phyloP scores from a whole-genome alignment of 768 basidiomycete species.

The Hirschioporus abietinus region DNA sequence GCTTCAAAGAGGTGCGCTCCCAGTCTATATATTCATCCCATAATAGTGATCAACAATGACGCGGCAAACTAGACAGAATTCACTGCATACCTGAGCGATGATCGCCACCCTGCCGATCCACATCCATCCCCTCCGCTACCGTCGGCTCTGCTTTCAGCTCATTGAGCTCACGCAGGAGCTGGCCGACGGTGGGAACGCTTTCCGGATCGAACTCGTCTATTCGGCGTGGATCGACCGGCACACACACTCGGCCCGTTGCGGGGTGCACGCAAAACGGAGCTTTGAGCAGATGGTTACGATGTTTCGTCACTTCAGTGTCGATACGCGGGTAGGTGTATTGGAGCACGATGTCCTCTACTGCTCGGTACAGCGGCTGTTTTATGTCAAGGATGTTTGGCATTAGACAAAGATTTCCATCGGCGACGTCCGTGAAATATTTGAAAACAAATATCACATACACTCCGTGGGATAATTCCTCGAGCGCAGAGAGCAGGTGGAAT shows the following conservation, averaged over 20 bases:
- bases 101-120: slow-evolving; percentile 23
- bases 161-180: slow-evolving; percentile 80
- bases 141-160: slow-evolving; percentile 16
- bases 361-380: slow-evolving; percentile 30
- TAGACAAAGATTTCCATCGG: background rate
- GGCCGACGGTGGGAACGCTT: slow-evolving; percentile 78
- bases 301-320: slow-evolving; percentile 96
- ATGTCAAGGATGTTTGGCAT: slow-evolving; percentile 14
- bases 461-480: background rate
- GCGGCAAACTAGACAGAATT: background rate
- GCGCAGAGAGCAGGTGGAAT: background rate
- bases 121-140: slow-evolving; percentile 12
- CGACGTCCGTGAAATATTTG: too few species aligned
- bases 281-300: slow-evolving; percentile 95
- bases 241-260: slow-evolving; percentile 91
- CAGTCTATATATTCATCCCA: slow-evolving; percentile 46
- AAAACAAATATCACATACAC: too few species aligned
- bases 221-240: slow-evolving; percentile 75
- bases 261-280: slow-evolving; percentile 97
- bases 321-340: slow-evolving; percentile 95
- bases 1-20: slow-evolving; percentile 81
- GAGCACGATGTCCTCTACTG: slow-evolving; percentile 83
- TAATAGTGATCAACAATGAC: slow-evolving; percentile 7
- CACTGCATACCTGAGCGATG: slow-evolving; percentile 43
- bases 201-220: slow-evolving; percentile 84